These are phyloP conservation scores for Trametes pubescens DNA, from an alignment of 1,284 basidiomycete species.

Conservation along the genomic window DNA sequence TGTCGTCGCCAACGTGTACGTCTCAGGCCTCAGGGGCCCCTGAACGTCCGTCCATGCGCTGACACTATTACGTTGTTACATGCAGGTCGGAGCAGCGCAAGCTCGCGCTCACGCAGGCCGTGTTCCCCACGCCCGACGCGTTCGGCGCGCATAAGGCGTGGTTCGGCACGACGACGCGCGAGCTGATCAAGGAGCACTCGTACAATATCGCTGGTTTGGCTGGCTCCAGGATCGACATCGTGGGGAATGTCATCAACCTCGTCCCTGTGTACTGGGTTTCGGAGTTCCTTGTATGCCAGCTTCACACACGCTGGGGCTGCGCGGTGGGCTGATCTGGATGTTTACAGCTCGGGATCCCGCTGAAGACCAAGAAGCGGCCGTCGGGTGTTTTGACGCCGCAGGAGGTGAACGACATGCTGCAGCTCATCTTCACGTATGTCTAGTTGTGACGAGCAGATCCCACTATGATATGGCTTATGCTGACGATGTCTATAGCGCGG, in stretches of 20 bases:
- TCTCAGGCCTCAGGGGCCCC: too few relatives aligned
- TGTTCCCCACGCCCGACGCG: conserved; percentile 34
- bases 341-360: conserved; percentile 62
- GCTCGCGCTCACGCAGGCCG: conserved; percentile 30
- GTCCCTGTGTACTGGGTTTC: conserved; percentile 73
- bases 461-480: background rate
- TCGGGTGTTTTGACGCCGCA: conserved; percentile 58
- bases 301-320: background rate
- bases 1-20: conserved; percentile 27
- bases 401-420: conserved; percentile 52
- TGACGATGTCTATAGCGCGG: background rate
- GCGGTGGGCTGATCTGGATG: background rate
- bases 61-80: too few relatives aligned
- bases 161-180: conserved; percentile 49
- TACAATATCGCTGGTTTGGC: conserved; percentile 44
- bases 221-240: conserved; percentile 65
- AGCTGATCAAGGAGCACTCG: conserved; percentile 50
- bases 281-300: conserved; percentile 60
- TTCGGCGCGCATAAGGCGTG: conserved; percentile 42
- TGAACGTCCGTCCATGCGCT: too few relatives aligned
- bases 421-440: conserved; percentile 55
- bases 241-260: conserved; percentile 76
- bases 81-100: conserved; percentile 25
- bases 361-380: conserved; percentile 60
- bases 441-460: conserved; percentile 54